A percentile compares a stretch with the other conserved stretches of the same genome.
Conservation (phyloP, 768 basidiomycete species). For the Paxillus rubicundulus region DNA sequence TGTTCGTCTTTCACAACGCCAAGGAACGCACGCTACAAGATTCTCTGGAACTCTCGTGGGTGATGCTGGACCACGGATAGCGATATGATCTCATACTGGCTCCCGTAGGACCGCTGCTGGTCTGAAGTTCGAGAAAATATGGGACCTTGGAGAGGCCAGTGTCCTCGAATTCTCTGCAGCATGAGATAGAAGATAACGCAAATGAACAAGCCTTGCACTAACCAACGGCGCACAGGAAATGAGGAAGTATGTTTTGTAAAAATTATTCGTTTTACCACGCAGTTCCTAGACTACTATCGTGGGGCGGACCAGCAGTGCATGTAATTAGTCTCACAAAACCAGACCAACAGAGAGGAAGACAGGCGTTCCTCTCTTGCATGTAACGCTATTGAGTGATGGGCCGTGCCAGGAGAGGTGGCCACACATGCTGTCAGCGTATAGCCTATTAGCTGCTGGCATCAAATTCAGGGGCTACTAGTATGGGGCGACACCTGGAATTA, state of each 20-base stretch:
- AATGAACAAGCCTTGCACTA: neutral
- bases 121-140: slow-evolving; percentile 30
- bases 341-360: too few species aligned
- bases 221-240: neutral
- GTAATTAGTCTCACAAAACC: too few species aligned
- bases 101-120: slow-evolving; percentile 19
- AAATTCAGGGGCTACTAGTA: too few species aligned
- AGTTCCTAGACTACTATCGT: too few species aligned
- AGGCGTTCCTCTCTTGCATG: too few species aligned
- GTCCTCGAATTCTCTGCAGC: slow-evolving; percentile 25
- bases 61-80: neutral
- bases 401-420: too few species aligned
- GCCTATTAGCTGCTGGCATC: too few species aligned
- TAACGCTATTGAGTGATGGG: too few species aligned
- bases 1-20: slow-evolving; percentile 31
- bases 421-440: too few species aligned
- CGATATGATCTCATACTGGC: slow-evolving; percentile 4
- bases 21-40: slow-evolving; percentile 33
- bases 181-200: slow-evolving; percentile 1
- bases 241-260: neutral
- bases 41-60: slow-evolving; percentile 28
- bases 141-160: slow-evolving; percentile 28
- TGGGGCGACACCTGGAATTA: too few species aligned
- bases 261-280: neutral
- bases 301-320: too few species aligned